Conservation (phyloP, 768 basidiomycete species). For the Baorangia bicolor region DNA sequence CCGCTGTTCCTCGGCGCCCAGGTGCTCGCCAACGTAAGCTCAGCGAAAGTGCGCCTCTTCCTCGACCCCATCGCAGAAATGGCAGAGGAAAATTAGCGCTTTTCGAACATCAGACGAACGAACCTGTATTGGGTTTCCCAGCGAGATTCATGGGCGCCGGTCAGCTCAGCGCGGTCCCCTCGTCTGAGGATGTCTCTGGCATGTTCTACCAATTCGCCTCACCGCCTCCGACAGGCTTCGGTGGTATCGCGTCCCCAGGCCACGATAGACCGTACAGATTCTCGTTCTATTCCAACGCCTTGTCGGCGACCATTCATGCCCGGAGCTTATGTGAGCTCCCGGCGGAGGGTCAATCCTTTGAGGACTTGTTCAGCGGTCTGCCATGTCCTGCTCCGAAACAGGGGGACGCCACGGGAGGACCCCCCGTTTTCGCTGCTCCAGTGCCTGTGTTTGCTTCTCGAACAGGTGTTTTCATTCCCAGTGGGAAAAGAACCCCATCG, state of each 20-base stretch:
- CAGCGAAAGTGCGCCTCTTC: constrained; percentile 75
- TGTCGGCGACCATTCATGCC: constrained; percentile 93
- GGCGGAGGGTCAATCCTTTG: constrained; percentile 89
- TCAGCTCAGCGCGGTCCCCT: constrained; percentile 41
- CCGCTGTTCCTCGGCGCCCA: constrained; percentile 14
- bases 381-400: constrained; percentile 19
- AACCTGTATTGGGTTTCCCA: constrained; percentile 48
- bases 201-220: constrained; percentile 13
- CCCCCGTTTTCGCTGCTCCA: constrained; percentile 4
- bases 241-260: constrained; percentile 46
- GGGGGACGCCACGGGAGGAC: constrained; percentile 5
- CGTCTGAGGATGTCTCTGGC: constrained; percentile 38
- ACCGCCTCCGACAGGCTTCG: constrained; percentile 9
- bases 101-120: constrained; percentile 66
- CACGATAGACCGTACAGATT: constrained; percentile 95
- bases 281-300: constrained; percentile 95
- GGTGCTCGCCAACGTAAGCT: constrained; percentile 78
- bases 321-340: constrained; percentile 91
- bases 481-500: constrained; percentile 8
- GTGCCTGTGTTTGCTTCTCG: constrained; percentile 8
- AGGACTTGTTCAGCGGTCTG: constrained; percentile 76
- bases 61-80: constrained; percentile 56
- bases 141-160: constrained; percentile 30
- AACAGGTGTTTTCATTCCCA: not conserved
- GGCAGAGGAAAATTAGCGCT: constrained; percentile 85